phyloP scores from a whole-genome alignment of 2,329 filamentous ascomycete species.

The Cucurbitaria berberidis region DNA sequence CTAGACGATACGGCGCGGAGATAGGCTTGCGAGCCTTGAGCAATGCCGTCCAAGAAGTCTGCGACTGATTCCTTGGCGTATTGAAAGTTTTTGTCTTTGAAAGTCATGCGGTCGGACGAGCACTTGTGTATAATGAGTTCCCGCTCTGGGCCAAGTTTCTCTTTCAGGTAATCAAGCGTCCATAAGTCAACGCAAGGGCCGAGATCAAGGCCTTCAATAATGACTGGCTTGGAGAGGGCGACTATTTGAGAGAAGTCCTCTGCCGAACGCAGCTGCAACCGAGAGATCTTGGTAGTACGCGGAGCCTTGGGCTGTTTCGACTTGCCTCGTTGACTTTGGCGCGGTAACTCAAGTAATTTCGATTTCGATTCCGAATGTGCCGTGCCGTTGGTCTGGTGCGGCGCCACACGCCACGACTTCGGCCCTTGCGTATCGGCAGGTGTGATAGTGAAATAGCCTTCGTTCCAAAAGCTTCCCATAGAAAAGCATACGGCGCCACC shows the following conservation, averaged over 20 bases:
- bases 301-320: slow-evolving; percentile 14
- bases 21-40: slow-evolving; percentile 70
- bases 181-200: slow-evolving; percentile 72
- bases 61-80: slow-evolving; percentile 74
- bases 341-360: slow-evolving; percentile 7
- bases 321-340: slow-evolving; percentile 20
- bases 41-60: slow-evolving; percentile 66
- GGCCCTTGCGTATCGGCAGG: slow-evolving; percentile 16
- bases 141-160: slow-evolving; percentile 47
- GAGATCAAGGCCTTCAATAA: slow-evolving; percentile 70
- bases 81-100: slow-evolving; percentile 80
- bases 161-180: slow-evolving; percentile 71
- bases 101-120: slow-evolving; percentile 72
- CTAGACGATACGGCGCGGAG: slow-evolving; percentile 76
- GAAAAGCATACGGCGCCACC: slow-evolving; percentile 90
- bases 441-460: slow-evolving; percentile 32
- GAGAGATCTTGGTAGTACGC: slow-evolving; percentile 53
- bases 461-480: slow-evolving; percentile 85
- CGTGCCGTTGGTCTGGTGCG: slow-evolving; percentile 17
- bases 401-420: slow-evolving; percentile 24
- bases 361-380: slow-evolving; percentile 14
- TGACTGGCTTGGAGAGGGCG: slow-evolving; percentile 62
- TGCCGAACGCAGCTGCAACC: slow-evolving; percentile 58
- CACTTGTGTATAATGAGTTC: slow-evolving; percentile 78
- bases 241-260: slow-evolving; percentile 68